Base-by-base conservation (phyloP, 108 stramenopile species). In the Nannochloropsis gaditana region DNA sequence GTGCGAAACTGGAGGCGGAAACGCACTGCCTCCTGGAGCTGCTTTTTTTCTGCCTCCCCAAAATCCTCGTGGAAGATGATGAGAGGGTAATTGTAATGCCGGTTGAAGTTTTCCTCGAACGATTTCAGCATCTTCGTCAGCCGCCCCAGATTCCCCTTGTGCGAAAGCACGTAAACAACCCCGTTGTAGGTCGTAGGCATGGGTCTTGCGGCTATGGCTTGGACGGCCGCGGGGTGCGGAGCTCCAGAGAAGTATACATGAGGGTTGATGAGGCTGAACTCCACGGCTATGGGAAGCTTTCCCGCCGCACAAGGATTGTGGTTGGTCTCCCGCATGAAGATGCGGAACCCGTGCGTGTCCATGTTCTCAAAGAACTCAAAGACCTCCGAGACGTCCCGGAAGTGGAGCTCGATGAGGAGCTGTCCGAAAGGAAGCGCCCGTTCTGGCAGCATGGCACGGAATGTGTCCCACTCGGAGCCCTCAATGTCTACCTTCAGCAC, bases 401-500 rank as follows among this genome's bases (percentile, higher is more conserved):
- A 82, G 82, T 82, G 82, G 19, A 82, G 82, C 45, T 82, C 82
- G 9, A 82, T 82, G 19, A 82, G 21, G 19, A 82, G 21, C 82
- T 82, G 82, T 45, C 82, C 82, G 21, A 82, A 82, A 5, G 82
- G 82, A 15, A 82, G 21, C 44, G 82, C 82, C 82, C 21, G 15
- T 19, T 43, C 43, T 2, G 59, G 59, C 19, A 82, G 21, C 45
- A 82, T 43, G 19, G 43, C 82, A 2, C 21, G 17, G 82, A 82
- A 82, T 45, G 45, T 45, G 21, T 43, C 82, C 82, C 82, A 82
- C 82, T 82, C 82, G 5, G 82, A 43, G 15, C 82, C 82, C 45
- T 82, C 82, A 82, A 82, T 82, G 21, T 82, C 82, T 21, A 82
- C 82, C 82, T 82, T 82, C 6, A 82, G 82, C 15, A 82, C 82